Conservation (phyloP, 306 rosid genomes). For the Hylodesmum podocarpum region DNA sequence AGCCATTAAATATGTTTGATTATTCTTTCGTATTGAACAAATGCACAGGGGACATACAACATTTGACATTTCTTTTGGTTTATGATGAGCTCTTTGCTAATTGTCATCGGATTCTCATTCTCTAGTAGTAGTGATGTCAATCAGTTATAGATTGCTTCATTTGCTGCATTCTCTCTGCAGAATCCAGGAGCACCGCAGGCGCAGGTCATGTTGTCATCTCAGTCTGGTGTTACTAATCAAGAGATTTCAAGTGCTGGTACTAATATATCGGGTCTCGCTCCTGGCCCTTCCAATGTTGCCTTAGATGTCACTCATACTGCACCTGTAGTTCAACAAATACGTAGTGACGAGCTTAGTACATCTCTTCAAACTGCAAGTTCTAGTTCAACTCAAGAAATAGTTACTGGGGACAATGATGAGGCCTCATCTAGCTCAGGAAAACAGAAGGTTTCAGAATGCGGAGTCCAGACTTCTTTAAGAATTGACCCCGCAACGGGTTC, state of each 20-base stretch:
- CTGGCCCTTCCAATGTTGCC: slow-evolving; percentile 63
- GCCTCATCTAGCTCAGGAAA: slow-evolving; percentile 49
- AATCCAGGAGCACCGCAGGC: slow-evolving; percentile 68
- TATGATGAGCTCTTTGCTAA: neutral
- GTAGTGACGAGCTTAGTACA: slow-evolving; percentile 46
- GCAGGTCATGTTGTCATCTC: slow-evolving; percentile 72
- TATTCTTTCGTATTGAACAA: neutral
- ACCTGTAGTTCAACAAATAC: slow-evolving; percentile 47
- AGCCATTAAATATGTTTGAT: neutral
- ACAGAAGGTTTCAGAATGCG: slow-evolving; percentile 50
- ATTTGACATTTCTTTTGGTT: neutral
- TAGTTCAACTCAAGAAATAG: slow-evolving; percentile 50
- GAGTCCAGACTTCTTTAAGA: slow-evolving; percentile 44
- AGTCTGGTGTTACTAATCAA: slow-evolving; percentile 59
- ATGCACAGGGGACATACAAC: neutral
- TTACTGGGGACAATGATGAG: slow-evolving; percentile 46
- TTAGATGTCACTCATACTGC: slow-evolving; percentile 53
- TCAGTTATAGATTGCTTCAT: neutral
- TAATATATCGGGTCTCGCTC: slow-evolving; percentile 77
- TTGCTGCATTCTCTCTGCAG: slow-evolving; percentile 45
- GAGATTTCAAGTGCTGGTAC: slow-evolving; percentile 78
- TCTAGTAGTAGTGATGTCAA: slow-evolving; percentile 4
- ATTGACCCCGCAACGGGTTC: slow-evolving; percentile 43
- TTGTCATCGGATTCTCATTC: neutral
- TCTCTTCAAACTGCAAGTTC: slow-evolving; percentile 53